Evolutionary conservation across 495 filamentous ascomycete genomes (phyloP).

Genomic region (Neurospora sp.): DNA sequence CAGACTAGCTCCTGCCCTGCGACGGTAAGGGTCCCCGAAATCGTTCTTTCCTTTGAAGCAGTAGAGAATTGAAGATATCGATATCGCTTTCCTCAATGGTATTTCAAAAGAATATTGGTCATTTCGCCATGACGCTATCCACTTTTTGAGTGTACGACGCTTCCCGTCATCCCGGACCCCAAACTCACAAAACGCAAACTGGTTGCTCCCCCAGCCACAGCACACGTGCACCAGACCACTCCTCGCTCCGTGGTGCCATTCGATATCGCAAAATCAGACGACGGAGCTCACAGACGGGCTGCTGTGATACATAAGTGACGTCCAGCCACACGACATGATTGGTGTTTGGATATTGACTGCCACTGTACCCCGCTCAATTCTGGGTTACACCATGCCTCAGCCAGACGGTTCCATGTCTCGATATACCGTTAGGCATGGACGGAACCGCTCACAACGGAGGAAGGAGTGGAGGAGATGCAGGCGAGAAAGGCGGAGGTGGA

Average conservation of each 20-base stretch:
- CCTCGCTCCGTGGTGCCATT: slow-evolving; percentile 8
- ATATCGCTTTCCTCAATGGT: background rate
- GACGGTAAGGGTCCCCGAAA: background rate
- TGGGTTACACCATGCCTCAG: slow-evolving; percentile 8
- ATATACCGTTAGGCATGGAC: background rate
- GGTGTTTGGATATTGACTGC: slow-evolving; percentile 18
- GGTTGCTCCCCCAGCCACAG: background rate
- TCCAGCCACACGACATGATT: slow-evolving; percentile 16
- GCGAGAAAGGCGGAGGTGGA: background rate
- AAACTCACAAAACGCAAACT: background rate
- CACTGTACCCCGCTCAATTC: slow-evolving; percentile 22
- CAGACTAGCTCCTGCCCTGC: background rate
- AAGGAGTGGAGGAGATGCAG: background rate
- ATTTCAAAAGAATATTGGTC: too few relatives aligned
- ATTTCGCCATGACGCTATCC: background rate
- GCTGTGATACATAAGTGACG: slow-evolving; percentile 18
- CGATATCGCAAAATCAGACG: slow-evolving; percentile 2
- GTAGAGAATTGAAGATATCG: background rate
- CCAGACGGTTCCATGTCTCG: slow-evolving; percentile 2
- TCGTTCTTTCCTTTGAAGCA: background rate
- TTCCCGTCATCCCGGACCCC: background rate
- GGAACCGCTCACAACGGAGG: background rate
- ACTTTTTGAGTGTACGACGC: too few relatives aligned
- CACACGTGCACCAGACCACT: background rate
- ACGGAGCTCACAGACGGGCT: background rate